Conservation (phyloP, 441 rosid genomes). For the Raphanus hybrid region DNA sequence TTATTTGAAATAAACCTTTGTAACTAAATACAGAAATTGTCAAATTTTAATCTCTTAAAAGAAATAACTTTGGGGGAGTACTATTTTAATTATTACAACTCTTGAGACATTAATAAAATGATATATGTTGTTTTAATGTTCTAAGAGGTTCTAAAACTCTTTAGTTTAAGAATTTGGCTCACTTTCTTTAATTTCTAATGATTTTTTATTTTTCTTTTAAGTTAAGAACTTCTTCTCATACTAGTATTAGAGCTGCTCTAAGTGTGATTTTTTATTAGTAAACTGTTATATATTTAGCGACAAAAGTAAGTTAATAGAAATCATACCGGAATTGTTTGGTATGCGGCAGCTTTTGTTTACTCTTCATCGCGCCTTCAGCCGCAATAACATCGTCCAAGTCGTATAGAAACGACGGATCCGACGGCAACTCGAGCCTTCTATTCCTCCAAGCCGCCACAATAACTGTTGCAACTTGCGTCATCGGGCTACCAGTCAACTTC, state of each 20-base stretch:
- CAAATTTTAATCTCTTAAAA: neutral
- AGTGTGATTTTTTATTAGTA: slow-evolving; percentile 8
- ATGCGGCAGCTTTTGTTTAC: slow-evolving; percentile 77
- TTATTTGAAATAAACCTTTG: slow-evolving; percentile 21
- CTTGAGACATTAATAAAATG: too few species aligned
- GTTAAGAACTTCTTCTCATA: too few species aligned
- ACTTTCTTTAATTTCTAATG: too few species aligned
- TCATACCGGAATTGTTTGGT: slow-evolving; percentile 72
- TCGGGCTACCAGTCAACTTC: slow-evolving; percentile 84
- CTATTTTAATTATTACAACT: too few species aligned
- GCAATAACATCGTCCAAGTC: slow-evolving; percentile 59
- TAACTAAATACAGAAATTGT: neutral
- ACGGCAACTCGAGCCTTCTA: slow-evolving; percentile 58
- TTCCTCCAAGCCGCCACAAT: slow-evolving; percentile 72
- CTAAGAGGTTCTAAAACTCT: too few species aligned
- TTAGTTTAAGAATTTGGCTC: too few species aligned
- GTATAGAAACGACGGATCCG: slow-evolving; percentile 57
- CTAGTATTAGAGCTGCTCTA: too few species aligned
- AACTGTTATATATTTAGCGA: neutral
- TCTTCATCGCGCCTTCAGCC: slow-evolving; percentile 52
- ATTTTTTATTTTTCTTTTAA: too few species aligned
- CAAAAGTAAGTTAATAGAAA: neutral
- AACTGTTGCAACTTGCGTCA: slow-evolving; percentile 84
- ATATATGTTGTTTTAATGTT: too few species aligned
- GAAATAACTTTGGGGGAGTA: neutral